Percentiles rank a stretch among this genome's conserved stretches.
These are phyloP conservation scores for Chaetomium olivaceum DNA, from an alignment of 2,329 filamentous ascomycete genomes.

Conservation along the genomic window DNA sequence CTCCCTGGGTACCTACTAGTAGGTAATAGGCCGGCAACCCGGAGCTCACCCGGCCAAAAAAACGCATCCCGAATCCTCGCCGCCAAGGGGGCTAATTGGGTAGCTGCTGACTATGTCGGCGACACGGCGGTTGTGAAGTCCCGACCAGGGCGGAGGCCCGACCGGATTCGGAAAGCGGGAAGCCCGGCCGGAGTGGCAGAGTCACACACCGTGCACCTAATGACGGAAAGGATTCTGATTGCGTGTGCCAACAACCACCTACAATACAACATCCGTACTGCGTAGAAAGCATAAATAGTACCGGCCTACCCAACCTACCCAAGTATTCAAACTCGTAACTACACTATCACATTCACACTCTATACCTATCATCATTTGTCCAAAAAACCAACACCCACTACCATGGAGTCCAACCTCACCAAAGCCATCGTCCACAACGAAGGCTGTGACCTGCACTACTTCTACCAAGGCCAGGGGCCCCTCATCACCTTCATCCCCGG, in stretches of 20 bases:
- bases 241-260: too few species aligned
- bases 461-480: slow-evolving; percentile 36
- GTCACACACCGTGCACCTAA: neutral
- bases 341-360: neutral
- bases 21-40: too few species aligned
- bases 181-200: neutral
- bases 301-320: neutral
- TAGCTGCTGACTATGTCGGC: too few species aligned
- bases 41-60: too few species aligned
- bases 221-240: neutral
- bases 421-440: slow-evolving; percentile 35
- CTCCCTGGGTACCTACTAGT: too few species aligned
- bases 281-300: neutral
- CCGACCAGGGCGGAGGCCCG: too few species aligned
- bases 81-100: too few species aligned
- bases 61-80: too few species aligned
- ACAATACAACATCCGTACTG: neutral
- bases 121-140: too few species aligned
- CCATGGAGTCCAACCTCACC: slow-evolving; percentile 13
- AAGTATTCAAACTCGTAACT: neutral
- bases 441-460: slow-evolving; percentile 39
- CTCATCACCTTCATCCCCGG: slow-evolving; percentile 39
- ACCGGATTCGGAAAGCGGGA: neutral
- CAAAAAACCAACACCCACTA: neutral
- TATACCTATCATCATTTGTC: neutral